Evolutionary conservation across 2,329 filamentous ascomycete genomes (phyloP), one percentile per base, ranked within the genome.

Genomic region (Periconia macrospinosa): DNA sequence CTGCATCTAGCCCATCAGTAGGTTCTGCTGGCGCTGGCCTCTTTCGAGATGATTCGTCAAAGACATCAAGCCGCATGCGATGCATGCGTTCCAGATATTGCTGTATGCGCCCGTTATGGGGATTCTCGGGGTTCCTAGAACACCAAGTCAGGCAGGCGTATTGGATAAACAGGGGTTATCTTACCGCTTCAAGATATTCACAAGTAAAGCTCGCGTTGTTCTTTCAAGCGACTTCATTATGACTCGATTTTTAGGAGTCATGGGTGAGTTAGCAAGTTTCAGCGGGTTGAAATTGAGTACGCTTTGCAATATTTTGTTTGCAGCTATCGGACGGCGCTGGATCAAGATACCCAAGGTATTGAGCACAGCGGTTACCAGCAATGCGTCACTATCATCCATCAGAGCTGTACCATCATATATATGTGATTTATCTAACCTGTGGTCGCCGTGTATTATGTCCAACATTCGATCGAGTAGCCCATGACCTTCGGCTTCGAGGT

Each of bases 221-320:
- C 96, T 91, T 73, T 97, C 93, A 86, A 99, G 94, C 6, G 93
- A 97, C 74, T 88, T 91, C 56, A 96, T 83, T 64, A 93, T 85
- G 55, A 99, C 88, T 63, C 89, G 91, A 47, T 85, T 83, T 68
- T 87, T 91, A 2, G 91, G 83, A 0, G 89, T 93, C 79, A 95
- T 84, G 3, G 89, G 87, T 1, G 86, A 85, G 65, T 85, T 88
- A 52, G 89, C 90, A 59, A 91, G 83, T 73, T 89, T 91, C 43
- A 97, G 78, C 0, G 94, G 94, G 68, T 96, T 96, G 81, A 97
- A 99, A 72, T 86, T 92, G 61, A 99, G 81, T 30, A 97, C 81
- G 15, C 91, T 86, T 68, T 87, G 90, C 59, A 97, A 75, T 57
- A 97, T 94, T 69, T 94, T 92, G 75, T 86, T 92, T 30, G 90